These are phyloP conservation scores for Trichoderma sp. DNA, from an alignment of 2,329 filamentous ascomycete species.

Conservation along the genomic window DNA sequence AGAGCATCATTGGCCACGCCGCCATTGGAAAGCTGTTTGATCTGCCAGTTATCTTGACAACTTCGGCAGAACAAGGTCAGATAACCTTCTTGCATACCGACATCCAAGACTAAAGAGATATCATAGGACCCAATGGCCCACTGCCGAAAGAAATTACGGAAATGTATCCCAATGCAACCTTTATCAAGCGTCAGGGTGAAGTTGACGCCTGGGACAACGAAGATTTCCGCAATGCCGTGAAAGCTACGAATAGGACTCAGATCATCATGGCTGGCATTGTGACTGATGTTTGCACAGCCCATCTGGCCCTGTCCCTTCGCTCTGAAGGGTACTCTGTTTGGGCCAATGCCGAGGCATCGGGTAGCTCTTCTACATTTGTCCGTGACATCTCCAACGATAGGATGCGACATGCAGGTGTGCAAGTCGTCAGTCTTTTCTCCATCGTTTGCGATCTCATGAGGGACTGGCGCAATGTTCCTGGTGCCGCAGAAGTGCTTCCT, in stretches of 20 bases:
- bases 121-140: constrained; percentile 68
- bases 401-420: constrained; percentile 69
- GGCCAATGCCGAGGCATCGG: constrained; percentile 72
- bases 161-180: constrained; percentile 67
- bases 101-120: background rate
- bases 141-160: constrained; percentile 50
- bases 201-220: constrained; percentile 78
- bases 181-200: constrained; percentile 71
- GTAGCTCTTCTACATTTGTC: constrained; percentile 61
- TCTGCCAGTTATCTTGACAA: constrained; percentile 71
- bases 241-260: constrained; percentile 68
- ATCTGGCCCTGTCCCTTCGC: constrained; percentile 72
- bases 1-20: constrained; percentile 70
- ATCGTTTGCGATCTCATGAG: constrained; percentile 72
- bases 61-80: constrained; percentile 63
- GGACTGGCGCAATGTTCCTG: constrained; percentile 65
- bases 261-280: constrained; percentile 73
- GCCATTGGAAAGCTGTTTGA: constrained; percentile 65
- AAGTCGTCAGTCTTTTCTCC: constrained; percentile 63
- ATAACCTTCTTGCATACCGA: background rate
- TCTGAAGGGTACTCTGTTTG: constrained; percentile 74
- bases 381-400: constrained; percentile 61
- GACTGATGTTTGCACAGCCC: constrained; percentile 76
- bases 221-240: constrained; percentile 67
- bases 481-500: constrained; percentile 61